phyloP scores from a whole-genome alignment of 345 rosid species.

The thale cress (Arabidopsis thaliana) region DNA sequence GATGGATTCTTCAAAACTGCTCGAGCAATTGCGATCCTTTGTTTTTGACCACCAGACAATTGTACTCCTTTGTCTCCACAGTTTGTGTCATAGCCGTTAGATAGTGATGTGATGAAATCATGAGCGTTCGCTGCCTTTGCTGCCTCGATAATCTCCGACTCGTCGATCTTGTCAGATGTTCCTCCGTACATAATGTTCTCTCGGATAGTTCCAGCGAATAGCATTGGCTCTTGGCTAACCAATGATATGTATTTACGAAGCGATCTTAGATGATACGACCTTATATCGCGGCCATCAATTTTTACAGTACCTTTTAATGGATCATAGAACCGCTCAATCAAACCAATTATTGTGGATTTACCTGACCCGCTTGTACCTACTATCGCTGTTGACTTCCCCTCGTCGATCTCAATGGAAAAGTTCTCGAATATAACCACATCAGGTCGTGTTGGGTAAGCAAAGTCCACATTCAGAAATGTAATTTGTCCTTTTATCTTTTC shows the following conservation, averaged over 20 bases:
- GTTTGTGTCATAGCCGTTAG: conserved; percentile 57
- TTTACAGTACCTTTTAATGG: conserved; percentile 55
- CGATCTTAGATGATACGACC: conserved; percentile 56
- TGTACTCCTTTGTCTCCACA: conserved; percentile 68
- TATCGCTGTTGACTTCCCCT: neutral
- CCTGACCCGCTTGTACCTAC: conserved; percentile 44
- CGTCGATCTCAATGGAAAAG: conserved; percentile 49
- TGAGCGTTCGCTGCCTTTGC: conserved; percentile 65
- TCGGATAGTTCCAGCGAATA: neutral
- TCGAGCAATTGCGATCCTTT: conserved; percentile 67
- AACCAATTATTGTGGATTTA: conserved; percentile 68
- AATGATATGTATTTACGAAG: conserved; percentile 62
- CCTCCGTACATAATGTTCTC: neutral
- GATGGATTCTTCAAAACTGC: conserved; percentile 64
- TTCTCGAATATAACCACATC: conserved; percentile 21
- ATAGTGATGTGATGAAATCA: conserved; percentile 58
- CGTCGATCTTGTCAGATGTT: conserved; percentile 30
- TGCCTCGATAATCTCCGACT: conserved; percentile 51
- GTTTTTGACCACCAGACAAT: conserved; percentile 18
- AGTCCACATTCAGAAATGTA: neutral
- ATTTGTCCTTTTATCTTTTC: neutral
- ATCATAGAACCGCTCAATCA: conserved; percentile 70
- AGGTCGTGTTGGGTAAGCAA: neutral
- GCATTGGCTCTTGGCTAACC: conserved; percentile 73
- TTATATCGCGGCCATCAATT: conserved; percentile 62